Evolutionary conservation across 306 rosid genomes (phyloP), one percentile per base, ranked within the genome.

Genomic region (Cercis canadensis): DNA sequence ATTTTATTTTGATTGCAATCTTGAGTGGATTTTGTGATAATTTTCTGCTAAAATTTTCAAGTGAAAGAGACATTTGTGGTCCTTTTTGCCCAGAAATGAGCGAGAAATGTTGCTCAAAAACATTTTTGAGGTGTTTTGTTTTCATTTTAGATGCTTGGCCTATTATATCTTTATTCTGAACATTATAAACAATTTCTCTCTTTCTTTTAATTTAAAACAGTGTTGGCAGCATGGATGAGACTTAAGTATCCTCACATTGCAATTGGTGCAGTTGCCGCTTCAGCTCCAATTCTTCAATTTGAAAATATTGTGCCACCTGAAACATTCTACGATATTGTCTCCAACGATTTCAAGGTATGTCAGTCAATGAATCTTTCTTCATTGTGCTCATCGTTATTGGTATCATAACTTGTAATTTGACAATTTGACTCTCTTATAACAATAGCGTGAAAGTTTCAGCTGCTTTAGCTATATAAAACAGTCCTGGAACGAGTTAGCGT

Each of bases 141-240:
- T 62, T 18, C 47, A 4, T 19, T 37, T 34, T 43, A 11, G 19
- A n/a, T 49, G 54, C 2, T 16, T 43, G 21, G 53, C 5, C 37
- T 44, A 14, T 17, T 66, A 37, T 70, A 47, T 68, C 67, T 53
- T 73, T 49, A 17, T 49, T 54, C 11, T 34, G 31, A 63, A 44
- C 57, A 15, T 59, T 9, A 5, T 43, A 9, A 19, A 24, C 1
- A 65, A 49, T 5, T 36, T 11, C 10, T 8, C 4, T 11, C 7
- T 46, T 4, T 15, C 7, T 41, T 63, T 39, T 44, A 13, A 31
- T 58, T 16, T 53, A 13, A 70, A 58, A 56, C 82, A 92, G 96
- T 92, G 97, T 75, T 92, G 46, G 97, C 97, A 6, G 85, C 97
- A 34, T 92, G 97, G 97, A 92, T 89, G 97, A 92, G 97, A 84